Evolutionary conservation across 1,284 basidiomycete genomes (phyloP).

Genomic region (Pseudozyma sp.): DNA sequence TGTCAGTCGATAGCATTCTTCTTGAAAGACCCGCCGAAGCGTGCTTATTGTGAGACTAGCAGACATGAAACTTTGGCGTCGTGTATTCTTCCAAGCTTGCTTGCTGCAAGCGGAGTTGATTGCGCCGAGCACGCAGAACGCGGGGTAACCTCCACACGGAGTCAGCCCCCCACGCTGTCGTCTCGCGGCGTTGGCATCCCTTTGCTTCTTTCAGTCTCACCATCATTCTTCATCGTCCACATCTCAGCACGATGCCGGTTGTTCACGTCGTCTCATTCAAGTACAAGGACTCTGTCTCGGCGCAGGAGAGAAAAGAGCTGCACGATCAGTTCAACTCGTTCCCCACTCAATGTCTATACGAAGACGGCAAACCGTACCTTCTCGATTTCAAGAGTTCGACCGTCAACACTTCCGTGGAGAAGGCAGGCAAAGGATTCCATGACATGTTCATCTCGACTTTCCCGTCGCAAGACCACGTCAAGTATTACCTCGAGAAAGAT

Average conservation of each 20-base stretch:
- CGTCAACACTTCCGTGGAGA: constrained; percentile 42
- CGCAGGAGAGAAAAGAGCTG: constrained; percentile 21
- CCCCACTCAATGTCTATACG: constrained; percentile 16
- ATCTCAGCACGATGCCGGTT: constrained; percentile 32
- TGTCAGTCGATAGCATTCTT: too few relatives aligned
- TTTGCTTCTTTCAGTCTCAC: neutral
- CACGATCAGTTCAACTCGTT: constrained; percentile 38
- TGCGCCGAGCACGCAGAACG: too few relatives aligned
- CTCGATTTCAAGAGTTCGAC: constrained; percentile 46
- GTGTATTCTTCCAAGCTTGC: too few relatives aligned
- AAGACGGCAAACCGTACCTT: constrained; percentile 44
- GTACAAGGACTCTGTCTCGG: constrained; percentile 32
- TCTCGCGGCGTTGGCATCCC: neutral
- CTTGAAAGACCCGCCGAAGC: too few relatives aligned
- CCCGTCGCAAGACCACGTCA: constrained; percentile 30
- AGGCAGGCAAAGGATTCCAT: constrained; percentile 49
- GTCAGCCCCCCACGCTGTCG: too few relatives aligned
- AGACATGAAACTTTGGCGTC: too few relatives aligned
- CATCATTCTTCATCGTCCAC: neutral
- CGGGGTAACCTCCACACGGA: too few relatives aligned
- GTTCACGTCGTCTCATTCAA: constrained; percentile 55
- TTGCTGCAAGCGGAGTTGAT: too few relatives aligned
- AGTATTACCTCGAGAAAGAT: constrained; percentile 49
- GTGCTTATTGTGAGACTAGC: too few relatives aligned
- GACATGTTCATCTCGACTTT: constrained; percentile 55